Base-by-base conservation (phyloP, 257 asterid species). In the Cruciata laevipes region DNA sequence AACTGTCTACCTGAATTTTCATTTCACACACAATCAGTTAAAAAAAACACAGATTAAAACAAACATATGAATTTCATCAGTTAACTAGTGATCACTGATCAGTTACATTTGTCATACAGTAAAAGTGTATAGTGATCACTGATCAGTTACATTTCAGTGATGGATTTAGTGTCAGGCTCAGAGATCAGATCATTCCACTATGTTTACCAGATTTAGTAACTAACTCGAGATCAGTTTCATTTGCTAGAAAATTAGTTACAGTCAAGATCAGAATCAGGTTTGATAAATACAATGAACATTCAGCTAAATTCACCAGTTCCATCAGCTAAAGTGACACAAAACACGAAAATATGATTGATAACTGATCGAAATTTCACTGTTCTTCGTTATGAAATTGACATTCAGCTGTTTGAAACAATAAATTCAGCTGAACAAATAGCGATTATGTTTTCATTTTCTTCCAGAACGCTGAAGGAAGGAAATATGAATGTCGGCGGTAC, bases 1-100 rank as follows among this genome's bases (percentile, higher is more conserved):
- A 78, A 65, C 61, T 80, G 66, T 82, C 78, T 38, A 83, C 86
- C 95, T 87, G 81, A 51, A 3, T 6, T 18, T 51, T 51, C 11
- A 51, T 51, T 3, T 5, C 23, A 17, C 11, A 10, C 24, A 42
- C 51, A 42, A 52, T 52, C 24, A 24, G 13, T 52, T 25, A 52
- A 5, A 17, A 17, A 51, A 51, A 51, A 52, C 13, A 17, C 58
- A 6, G 0, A 52, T 4, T 20, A 52, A 52, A 52, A 52, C 23
- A n/a, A 20, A 6, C 18, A 42, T 42, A 42, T 42, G 18, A 42
- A 42, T 13, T 42, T 42, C 18, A 42, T 13, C 51, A 42, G 51
- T 42, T 12, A 42, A 42, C 4, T 13, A 42, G 51, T 42, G 51
- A 42, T 40, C 49, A 40, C 14, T 40, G 11, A 40, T 40, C 49